Base-by-base conservation (phyloP, 192 early-diverging fungal species). In the Phlyctochytrium arcticum region DNA sequence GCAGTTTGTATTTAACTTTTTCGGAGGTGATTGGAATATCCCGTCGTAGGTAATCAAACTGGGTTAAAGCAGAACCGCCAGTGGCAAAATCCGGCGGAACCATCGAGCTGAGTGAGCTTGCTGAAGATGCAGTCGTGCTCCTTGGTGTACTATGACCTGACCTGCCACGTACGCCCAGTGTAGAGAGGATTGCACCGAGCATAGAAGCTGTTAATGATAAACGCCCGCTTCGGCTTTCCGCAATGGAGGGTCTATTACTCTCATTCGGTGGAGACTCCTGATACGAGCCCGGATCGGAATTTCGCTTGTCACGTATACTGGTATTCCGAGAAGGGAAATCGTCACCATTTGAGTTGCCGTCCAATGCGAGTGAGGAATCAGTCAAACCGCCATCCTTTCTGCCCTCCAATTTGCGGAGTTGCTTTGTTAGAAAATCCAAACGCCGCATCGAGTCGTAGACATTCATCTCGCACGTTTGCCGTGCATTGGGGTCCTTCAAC, bases 391-490 rank as follows among this genome's bases (percentile, higher is more conserved):
- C 26, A 54, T 54, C 42, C 34, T 69, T 72, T 35, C 53, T 15
- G 15, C 48, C 30, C 19, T 69, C 61, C 34, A 82, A 58, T 36
- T 71, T 74, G 2, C 44, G 39, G 36, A 79, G 65, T 49, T 79
- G 70, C 0, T 34, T 53, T 31, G 54, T 60, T 24, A 82, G 60
- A 34, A 64, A 78, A 17, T 73, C 62, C 19, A 77, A 48, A 5
- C 80, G 77, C 21, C 68, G 61, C 31, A 74, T 60, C 21, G 70
- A 71, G 5, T 82, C 80, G 5, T 47, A 19, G 24, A 82, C 39
- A 19, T 74, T 67, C 32, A 65, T 24, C 67, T 96, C 88, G 62
- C 92, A 94, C 66, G 92, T 85, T 60, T 88, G 81, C 32, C 77
- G 75, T 44, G 84, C 85, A 56, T 80, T 87, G 26, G 69, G 73